phyloP scores from a whole-genome alignment of 768 basidiomycete genomes.

The Hortiboletus campestris region DNA sequence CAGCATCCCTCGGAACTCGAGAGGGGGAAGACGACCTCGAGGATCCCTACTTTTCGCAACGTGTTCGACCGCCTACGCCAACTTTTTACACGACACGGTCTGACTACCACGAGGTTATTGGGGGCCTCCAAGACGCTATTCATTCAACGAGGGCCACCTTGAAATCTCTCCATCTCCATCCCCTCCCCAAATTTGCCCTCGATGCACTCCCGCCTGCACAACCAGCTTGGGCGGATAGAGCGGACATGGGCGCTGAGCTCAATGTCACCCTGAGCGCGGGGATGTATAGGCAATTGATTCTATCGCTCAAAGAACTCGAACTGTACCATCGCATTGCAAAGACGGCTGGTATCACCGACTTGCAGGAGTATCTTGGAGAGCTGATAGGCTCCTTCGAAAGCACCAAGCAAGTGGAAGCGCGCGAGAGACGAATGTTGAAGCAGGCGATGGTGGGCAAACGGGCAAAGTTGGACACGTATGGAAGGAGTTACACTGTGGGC shows the following conservation, averaged over 20 bases:
- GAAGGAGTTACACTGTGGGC: constrained; percentile 85
- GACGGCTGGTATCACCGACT: constrained; percentile 33
- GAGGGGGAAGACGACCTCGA: constrained; percentile 6
- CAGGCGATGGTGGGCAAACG: constrained; percentile 46
- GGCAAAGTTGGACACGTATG: constrained; percentile 65
- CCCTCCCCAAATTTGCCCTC: constrained; percentile 71
- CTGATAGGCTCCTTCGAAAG: constrained; percentile 66
- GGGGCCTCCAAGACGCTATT: constrained; percentile 63
- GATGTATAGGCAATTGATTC: constrained; percentile 64
- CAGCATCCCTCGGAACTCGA: constrained; percentile 22
- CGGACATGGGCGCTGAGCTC: constrained; percentile 57
- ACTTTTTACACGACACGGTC: constrained; percentile 84
- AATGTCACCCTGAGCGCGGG: constrained; percentile 60
- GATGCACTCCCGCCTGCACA: constrained; percentile 55
- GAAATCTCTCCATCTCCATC: constrained; percentile 64
- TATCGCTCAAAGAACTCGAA: constrained; percentile 65
- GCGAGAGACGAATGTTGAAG: constrained; percentile 28
- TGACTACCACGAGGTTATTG: constrained; percentile 70
- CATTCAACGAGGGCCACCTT: constrained; percentile 56
- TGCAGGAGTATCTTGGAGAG: constrained; percentile 60
- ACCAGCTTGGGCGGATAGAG: constrained; percentile 67
- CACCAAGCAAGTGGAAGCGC: constrained; percentile 51
- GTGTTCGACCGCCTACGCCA: constrained; percentile 54
- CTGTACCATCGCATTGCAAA: constrained; percentile 42
- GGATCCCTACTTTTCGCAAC: constrained; percentile 8